These are phyloP conservation scores for Epichloe gansuensis DNA, from an alignment of 2,329 filamentous ascomycete species.

Conservation along the genomic window DNA sequence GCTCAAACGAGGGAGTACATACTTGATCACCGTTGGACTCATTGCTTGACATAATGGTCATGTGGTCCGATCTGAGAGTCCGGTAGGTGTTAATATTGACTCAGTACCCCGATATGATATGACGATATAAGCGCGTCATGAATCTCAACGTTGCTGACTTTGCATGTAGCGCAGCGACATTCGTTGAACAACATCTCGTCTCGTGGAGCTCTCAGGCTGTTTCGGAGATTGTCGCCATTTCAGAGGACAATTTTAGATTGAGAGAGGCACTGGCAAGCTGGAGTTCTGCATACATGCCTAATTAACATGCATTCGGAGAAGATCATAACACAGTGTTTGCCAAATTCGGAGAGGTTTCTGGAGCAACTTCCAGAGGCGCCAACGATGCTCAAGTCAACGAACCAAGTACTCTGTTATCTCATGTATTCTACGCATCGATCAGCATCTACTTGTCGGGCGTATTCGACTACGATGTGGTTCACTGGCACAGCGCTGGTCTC, in stretches of 20 bases:
- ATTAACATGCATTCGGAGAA: background rate
- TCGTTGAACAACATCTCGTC: background rate
- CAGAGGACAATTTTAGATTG: slow-evolving; percentile 1
- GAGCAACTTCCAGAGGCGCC: background rate
- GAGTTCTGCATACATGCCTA: slow-evolving; percentile 6
- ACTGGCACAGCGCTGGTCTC: slow-evolving; percentile 13
- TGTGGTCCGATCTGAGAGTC: slow-evolving; percentile 19
- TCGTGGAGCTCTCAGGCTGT: background rate
- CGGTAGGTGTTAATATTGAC: slow-evolving; percentile 11
- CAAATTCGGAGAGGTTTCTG: background rate
- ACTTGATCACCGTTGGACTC: slow-evolving; percentile 9
- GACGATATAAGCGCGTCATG: background rate
- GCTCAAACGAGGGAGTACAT: background rate
- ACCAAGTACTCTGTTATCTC: slow-evolving; percentile 12
- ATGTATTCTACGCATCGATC: slow-evolving; percentile 18
- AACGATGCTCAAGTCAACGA: background rate
- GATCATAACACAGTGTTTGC: background rate
- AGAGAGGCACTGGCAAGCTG: slow-evolving; percentile 8
- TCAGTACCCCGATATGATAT: too few species aligned
- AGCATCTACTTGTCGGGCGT: slow-evolving; percentile 26
- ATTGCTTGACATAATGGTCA: slow-evolving; percentile 19
- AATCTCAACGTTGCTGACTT: background rate
- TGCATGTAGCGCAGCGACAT: background rate
- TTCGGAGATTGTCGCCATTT: slow-evolving; percentile 2
- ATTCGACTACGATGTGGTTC: slow-evolving; percentile 22